Base-by-base conservation (phyloP, 2,329 filamentous ascomycete species). In the Monosporascus sp. region DNA sequence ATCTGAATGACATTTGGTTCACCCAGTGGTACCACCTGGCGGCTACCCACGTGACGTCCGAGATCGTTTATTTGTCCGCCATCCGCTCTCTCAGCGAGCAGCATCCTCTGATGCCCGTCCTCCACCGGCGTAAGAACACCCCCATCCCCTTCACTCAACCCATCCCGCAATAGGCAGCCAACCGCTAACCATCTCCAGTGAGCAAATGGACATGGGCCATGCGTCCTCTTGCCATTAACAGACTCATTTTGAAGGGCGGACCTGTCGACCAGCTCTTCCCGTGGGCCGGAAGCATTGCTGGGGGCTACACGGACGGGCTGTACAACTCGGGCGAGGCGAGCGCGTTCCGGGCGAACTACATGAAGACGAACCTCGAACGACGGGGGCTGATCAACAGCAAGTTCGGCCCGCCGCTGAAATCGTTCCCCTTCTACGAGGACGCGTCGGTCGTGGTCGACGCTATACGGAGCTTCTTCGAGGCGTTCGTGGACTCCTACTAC, bases 401-500 rank as follows among this genome's bases (percentile, higher is more conserved):
- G 8, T 53, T 57, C 15, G 71, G 72, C 4, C 73, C 73, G 1
- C 56, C 61, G 1, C 62, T 78, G 17, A 70, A 70, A 49, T 54
- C 63, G 46, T 76, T 77, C 53, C 75, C 76, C 0, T 78, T 74
- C 59, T 71, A 72, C 56, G 69, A 78, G 22, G 74, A 78, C 54
- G 73, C 68, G 1, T 54, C 54, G 5, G 60, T 62, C 1, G 72
- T 79, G 48, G 57, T 68, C 46, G 58, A 64, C 46, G 67, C 65
- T 3, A 73, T 73, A 47, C 61, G 62, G 4, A 50, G 53, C 0
- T 78, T 78, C 60, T 69, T 76, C 57, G 60, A 58, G 9, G 52
- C 66, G 3, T 74, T 76, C 53, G 66, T 78, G n/a, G 60, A 72
- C 39, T 71, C 75, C 0, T 78, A 76, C 63, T 79, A 79, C 62